Percentiles rank a stretch among this genome's conserved stretches.
Evolutionary conservation across 2,329 filamentous ascomycete genomes (phyloP).

Genomic region (Botrytis galanthina): DNA sequence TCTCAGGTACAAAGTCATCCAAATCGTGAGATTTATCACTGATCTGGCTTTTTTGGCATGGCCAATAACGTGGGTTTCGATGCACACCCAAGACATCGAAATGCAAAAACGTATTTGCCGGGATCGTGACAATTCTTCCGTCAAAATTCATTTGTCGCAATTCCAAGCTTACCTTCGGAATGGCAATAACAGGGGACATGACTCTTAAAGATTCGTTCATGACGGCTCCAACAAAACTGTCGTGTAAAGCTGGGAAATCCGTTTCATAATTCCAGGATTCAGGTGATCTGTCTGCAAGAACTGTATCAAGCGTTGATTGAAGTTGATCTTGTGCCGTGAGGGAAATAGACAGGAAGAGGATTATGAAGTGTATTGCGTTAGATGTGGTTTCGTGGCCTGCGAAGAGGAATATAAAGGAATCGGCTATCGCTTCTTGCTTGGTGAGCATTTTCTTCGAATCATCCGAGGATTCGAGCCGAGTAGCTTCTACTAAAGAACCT

Average conservation of each 20-base stretch:
- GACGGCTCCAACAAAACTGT: constrained; percentile 69
- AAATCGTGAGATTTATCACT: constrained; percentile 29
- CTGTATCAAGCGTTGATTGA: constrained; percentile 65
- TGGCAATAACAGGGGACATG: constrained; percentile 66
- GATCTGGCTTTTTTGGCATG: constrained; percentile 27
- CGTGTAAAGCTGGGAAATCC: constrained; percentile 62
- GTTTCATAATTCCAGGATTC: constrained; percentile 69
- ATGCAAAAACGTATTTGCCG: constrained; percentile 42
- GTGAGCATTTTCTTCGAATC: constrained; percentile 40
- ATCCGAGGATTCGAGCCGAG: constrained; percentile 48
- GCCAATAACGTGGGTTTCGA: constrained; percentile 57
- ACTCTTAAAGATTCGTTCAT: constrained; percentile 76
- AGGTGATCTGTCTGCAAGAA: constrained; percentile 58
- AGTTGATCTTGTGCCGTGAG: constrained; percentile 61
- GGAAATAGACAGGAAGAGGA: constrained; percentile 66
- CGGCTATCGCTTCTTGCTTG: constrained; percentile 67
- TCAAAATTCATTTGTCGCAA: constrained; percentile 53
- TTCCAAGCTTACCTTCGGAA: constrained; percentile 63
- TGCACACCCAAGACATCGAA: constrained; percentile 47
- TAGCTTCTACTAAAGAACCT: constrained; percentile 43
- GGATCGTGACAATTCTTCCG: constrained; percentile 21
- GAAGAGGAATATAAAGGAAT: constrained; percentile 65
- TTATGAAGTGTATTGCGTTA: constrained; percentile 68
- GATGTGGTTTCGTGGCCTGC: constrained; percentile 82
- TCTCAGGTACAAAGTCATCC: constrained; percentile 52